These are phyloP conservation scores for Aspergillus melleus DNA, from an alignment of 2,329 filamentous ascomycete genomes.

Conservation along the genomic window DNA sequence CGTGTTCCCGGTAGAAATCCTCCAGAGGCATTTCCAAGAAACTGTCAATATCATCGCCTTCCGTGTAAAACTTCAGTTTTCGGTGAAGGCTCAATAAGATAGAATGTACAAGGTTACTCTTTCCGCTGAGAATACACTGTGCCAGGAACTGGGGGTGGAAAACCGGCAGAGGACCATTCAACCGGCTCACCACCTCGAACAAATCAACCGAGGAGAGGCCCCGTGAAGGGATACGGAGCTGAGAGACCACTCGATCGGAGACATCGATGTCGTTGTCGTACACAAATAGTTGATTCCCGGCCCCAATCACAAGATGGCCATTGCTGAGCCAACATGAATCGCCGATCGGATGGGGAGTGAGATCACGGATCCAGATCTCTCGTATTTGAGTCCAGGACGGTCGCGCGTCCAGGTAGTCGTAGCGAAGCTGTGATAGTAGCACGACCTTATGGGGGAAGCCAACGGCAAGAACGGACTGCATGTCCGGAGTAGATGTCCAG, in stretches of 20 bases:
- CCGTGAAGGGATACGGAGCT: constrained; percentile 51
- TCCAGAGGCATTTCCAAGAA: constrained; percentile 64
- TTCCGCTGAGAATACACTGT: constrained; percentile 81
- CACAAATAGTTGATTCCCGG: constrained; percentile 88
- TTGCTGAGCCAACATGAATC: constrained; percentile 89
- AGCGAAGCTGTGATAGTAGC: constrained; percentile 81
- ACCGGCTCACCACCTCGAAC: constrained; percentile 76
- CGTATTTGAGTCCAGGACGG: constrained; percentile 87
- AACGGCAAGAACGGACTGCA: constrained; percentile 86
- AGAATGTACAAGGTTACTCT: constrained; percentile 67
- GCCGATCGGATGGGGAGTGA: constrained; percentile 86
- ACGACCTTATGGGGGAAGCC: constrained; percentile 85
- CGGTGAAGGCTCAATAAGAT: constrained; percentile 72
- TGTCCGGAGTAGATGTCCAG: constrained; percentile 89
- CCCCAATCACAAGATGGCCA: constrained; percentile 81
- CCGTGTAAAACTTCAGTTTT: constrained; percentile 77
- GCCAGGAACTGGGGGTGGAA: constrained; percentile 92
- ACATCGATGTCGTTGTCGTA: constrained; percentile 74
- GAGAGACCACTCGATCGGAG: constrained; percentile 59
- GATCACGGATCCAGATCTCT: constrained; percentile 75
- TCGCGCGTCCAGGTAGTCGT: constrained; percentile 84
- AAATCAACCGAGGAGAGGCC: constrained; percentile 62
- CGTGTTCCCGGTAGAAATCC: constrained; percentile 48
- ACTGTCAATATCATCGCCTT: constrained; percentile 77
- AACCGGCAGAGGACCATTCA: constrained; percentile 84